A percentile compares a stretch with the other conserved stretches of the same genome.
These are phyloP conservation scores for Penicillium bialowiezense DNA, from an alignment of 495 filamentous ascomycete species.

Conservation along the genomic window DNA sequence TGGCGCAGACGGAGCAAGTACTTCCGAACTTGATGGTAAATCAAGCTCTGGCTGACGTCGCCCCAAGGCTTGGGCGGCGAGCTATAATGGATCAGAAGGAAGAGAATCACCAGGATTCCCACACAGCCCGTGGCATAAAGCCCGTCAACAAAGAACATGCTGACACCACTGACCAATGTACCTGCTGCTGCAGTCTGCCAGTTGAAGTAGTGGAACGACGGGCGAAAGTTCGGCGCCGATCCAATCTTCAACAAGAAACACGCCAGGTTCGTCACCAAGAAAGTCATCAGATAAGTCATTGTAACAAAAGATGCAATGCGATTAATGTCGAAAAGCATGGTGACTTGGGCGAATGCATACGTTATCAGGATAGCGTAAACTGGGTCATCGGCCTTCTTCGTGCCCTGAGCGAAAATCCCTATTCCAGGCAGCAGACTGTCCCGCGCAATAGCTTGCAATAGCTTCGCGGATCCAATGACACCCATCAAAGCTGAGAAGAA, in stretches of 20 bases:
- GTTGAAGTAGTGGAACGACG: constrained; percentile 84
- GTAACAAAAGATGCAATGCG: constrained; percentile 85
- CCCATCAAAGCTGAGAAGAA: constrained; percentile 89
- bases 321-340: constrained; percentile 83
- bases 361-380: constrained; percentile 74
- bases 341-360: constrained; percentile 71
- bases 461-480: constrained; percentile 82
- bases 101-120: constrained; percentile 68
- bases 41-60: constrained; percentile 83
- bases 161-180: constrained; percentile 67
- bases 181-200: constrained; percentile 78
- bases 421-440: constrained; percentile 78
- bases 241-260: constrained; percentile 86
- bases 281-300: constrained; percentile 79
- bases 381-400: constrained; percentile 71
- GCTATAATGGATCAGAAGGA: constrained; percentile 80
- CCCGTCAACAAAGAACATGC: constrained; percentile 90
- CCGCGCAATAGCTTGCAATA: constrained; percentile 78
- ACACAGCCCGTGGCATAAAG: constrained; percentile 76
- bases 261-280: constrained; percentile 68
- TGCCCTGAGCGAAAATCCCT: constrained; percentile 72
- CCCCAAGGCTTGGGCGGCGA: constrained; percentile 87
- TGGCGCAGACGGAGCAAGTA: constrained; percentile 78
- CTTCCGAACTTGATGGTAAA: constrained; percentile 90
- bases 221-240: constrained; percentile 90